Percentiles rank a stretch among this genome's conserved stretches.
phyloP scores from a whole-genome alignment of 371 early-diverging fungal genomes.

The Rhizopus arrhizus region DNA sequence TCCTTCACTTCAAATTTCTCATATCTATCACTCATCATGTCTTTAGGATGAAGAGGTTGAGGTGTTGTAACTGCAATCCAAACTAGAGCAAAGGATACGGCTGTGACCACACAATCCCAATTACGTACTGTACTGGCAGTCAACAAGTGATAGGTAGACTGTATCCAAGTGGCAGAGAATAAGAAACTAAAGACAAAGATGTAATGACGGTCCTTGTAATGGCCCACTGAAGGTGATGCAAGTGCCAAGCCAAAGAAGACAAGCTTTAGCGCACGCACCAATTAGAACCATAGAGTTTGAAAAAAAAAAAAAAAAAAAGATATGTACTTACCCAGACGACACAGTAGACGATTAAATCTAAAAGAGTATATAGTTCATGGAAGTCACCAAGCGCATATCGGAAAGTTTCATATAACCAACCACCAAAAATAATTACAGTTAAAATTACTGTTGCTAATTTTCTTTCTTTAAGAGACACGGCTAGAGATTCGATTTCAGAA shows the following conservation, averaged over 20 bases:
- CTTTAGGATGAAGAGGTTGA: slow-evolving; percentile 38
- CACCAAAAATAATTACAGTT: slow-evolving; percentile 1
- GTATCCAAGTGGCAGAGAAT: slow-evolving; percentile 3
- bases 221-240: slow-evolving; percentile 17
- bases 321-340: slow-evolving; percentile 16
- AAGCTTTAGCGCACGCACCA: background rate
- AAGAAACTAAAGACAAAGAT: slow-evolving; percentile 14
- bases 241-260: slow-evolving; percentile 12
- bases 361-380: slow-evolving; percentile 2
- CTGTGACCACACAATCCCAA: background rate
- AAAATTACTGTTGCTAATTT: background rate
- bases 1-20: slow-evolving; percentile 37
- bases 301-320: background rate
- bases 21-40: slow-evolving; percentile 21
- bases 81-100: slow-evolving; percentile 8
- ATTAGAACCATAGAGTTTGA: too few species aligned
- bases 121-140: background rate
- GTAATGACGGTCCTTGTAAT: slow-evolving; percentile 21
- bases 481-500: slow-evolving; percentile 8
- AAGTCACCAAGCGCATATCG: slow-evolving; percentile 2
- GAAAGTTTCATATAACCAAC: slow-evolving; percentile 12
- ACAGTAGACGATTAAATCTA: background rate
- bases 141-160: slow-evolving; percentile 7
- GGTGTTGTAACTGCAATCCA: slow-evolving; percentile 19
- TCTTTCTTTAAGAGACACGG: slow-evolving; percentile 14